These are phyloP conservation scores for Hypoxylon perforatum DNA, from an alignment of 495 filamentous ascomycete species.

Conservation along the genomic window DNA sequence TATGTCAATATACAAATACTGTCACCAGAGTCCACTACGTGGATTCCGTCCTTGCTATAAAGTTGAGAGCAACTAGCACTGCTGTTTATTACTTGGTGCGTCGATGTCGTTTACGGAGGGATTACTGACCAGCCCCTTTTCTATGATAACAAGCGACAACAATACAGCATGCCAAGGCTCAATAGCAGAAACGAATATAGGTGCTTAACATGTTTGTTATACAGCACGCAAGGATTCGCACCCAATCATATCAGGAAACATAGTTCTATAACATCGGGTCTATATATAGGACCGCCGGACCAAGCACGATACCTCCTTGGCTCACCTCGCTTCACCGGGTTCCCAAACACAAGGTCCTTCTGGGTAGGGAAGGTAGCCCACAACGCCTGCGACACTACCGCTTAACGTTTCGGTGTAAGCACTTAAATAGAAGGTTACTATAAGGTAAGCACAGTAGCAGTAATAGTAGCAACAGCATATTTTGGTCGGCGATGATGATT, in stretches of 20 bases:
- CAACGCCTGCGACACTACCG: slow-evolving; percentile 15
- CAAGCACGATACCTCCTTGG: slow-evolving; percentile 19
- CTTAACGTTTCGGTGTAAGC: slow-evolving; percentile 8
- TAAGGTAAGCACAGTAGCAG: too few species aligned
- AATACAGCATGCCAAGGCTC: neutral
- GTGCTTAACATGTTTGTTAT: neutral
- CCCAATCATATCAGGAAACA: slow-evolving; percentile 25
- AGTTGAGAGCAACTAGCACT: too few species aligned
- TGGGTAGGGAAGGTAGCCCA: slow-evolving; percentile 16
- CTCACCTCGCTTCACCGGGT: slow-evolving; percentile 9
- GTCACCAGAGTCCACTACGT: too few species aligned
- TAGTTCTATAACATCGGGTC: slow-evolving; percentile 22
- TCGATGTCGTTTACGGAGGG: too few species aligned
- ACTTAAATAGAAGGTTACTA: slow-evolving; percentile 24
- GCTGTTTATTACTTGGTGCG: too few species aligned
- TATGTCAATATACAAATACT: too few species aligned
- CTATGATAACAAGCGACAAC: too few species aligned
- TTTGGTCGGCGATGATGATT: slow-evolving; percentile 11
- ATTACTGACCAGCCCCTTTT: too few species aligned
- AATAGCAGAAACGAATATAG: neutral
- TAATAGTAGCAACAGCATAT: slow-evolving; percentile 10
- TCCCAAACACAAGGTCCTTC: slow-evolving; percentile 14
- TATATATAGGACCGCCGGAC: slow-evolving; percentile 14
- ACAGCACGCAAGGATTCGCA: neutral
- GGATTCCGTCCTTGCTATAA: too few species aligned